Evolutionary conservation across 768 basidiomycete genomes (phyloP).

Genomic region (Chiua virens): DNA sequence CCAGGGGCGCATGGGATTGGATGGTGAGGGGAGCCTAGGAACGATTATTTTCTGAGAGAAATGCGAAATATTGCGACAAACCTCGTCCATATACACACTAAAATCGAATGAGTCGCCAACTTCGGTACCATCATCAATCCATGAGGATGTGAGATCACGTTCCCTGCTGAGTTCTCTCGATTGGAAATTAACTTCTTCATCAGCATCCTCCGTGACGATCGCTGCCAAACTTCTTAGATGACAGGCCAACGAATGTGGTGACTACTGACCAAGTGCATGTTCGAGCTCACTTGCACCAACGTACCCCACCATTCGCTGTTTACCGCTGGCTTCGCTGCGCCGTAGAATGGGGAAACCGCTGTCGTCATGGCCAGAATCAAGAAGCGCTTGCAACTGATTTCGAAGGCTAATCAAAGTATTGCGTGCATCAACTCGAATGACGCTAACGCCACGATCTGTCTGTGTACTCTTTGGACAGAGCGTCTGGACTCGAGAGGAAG

Average conservation of each 20-base stretch:
- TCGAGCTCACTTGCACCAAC: slow-evolving; percentile 92
- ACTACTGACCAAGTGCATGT: slow-evolving; percentile 76
- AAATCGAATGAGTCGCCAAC: slow-evolving; percentile 70
- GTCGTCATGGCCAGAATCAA: slow-evolving; percentile 65
- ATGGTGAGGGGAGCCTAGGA: slow-evolving; percentile 83
- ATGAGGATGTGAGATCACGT: slow-evolving; percentile 51
- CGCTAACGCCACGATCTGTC: slow-evolving; percentile 66
- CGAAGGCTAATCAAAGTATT: slow-evolving; percentile 81
- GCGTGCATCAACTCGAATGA: slow-evolving; percentile 65
- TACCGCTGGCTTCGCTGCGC: slow-evolving; percentile 41
- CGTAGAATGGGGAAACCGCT: slow-evolving; percentile 86
- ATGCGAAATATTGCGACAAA: slow-evolving; percentile 26
- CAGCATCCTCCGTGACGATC: slow-evolving; percentile 72
- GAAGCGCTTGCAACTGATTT: slow-evolving; percentile 61
- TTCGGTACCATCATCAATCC: slow-evolving; percentile 39
- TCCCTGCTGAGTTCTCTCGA: slow-evolving; percentile 40
- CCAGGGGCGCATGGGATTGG: slow-evolving; percentile 81
- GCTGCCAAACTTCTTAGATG: slow-evolving; percentile 39
- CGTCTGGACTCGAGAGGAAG: background rate
- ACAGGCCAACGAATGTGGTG: background rate
- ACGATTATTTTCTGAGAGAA: background rate
- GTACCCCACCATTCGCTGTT: slow-evolving; percentile 78
- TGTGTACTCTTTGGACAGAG: slow-evolving; percentile 28
- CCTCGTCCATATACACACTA: slow-evolving; percentile 89
- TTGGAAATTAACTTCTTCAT: slow-evolving; percentile 68